phyloP scores from a whole-genome alignment of 1,139 yeast species.

The Yamadazyma songkhlaensis region DNA sequence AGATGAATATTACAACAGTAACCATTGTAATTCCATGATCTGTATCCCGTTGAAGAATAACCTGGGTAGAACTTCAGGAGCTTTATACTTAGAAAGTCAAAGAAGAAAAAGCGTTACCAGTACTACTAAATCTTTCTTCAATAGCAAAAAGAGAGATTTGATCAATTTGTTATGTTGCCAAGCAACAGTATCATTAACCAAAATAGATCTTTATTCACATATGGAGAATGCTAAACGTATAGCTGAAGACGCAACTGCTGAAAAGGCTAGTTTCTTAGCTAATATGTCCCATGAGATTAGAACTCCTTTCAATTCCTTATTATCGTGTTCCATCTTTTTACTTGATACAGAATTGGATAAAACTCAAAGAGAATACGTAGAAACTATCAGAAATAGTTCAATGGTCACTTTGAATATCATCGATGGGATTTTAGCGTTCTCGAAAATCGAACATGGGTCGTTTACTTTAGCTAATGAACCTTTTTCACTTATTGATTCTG shows the following conservation, averaged over 20 bases:
- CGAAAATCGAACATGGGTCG: slow-evolving; percentile 57
- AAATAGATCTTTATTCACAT: slow-evolving; percentile 46
- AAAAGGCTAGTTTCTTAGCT: slow-evolving; percentile 57
- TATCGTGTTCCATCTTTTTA: slow-evolving; percentile 54
- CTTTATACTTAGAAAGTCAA: slow-evolving; percentile 41
- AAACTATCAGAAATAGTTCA: slow-evolving; percentile 51
- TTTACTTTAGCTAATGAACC: slow-evolving; percentile 44
- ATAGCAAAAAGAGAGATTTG: slow-evolving; percentile 36
- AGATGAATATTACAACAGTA: slow-evolving; percentile 41
- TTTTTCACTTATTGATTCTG: slow-evolving; percentile 50
- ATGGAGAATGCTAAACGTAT: slow-evolving; percentile 53
- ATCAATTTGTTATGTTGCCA: slow-evolving; percentile 50
- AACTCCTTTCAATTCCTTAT: slow-evolving; percentile 56
- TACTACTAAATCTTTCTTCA: slow-evolving; percentile 19
- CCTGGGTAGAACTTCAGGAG: slow-evolving; percentile 40
- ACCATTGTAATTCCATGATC: slow-evolving; percentile 33
- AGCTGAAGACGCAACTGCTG: slow-evolving; percentile 60
- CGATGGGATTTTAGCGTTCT: slow-evolving; percentile 56
- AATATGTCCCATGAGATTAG: slow-evolving; percentile 61
- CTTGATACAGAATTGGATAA: slow-evolving; percentile 47
- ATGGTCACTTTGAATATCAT: slow-evolving; percentile 53
- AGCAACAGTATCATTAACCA: slow-evolving; percentile 53
- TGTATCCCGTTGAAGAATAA: slow-evolving; percentile 51
- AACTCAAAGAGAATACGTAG: slow-evolving; percentile 53
- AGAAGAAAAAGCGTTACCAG: slow-evolving; percentile 14